Evolutionary conservation across 192 early-diverging fungal species (phyloP).

Genomic region (Coemansia sp.): DNA sequence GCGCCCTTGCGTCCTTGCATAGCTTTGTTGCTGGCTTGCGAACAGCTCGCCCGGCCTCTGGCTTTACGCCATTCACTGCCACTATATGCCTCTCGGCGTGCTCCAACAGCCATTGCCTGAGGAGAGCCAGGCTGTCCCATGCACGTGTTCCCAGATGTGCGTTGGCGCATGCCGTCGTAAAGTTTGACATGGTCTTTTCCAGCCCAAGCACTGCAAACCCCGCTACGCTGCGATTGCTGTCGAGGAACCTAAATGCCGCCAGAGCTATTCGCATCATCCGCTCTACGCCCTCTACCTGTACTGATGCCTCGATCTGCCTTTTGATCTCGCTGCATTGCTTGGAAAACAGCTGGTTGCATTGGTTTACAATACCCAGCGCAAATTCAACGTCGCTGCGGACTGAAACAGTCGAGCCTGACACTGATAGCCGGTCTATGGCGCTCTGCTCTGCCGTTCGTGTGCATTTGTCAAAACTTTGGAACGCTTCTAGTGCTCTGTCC

Average conservation of each 20-base stretch:
- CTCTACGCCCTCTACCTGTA: constrained; percentile 10
- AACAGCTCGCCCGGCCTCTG: constrained; percentile 15
- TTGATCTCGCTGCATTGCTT: constrained; percentile 18
- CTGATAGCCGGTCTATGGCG: constrained; percentile 19
- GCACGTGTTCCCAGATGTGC: constrained; percentile 24
- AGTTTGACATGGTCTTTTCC: constrained; percentile 46
- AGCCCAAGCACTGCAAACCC: constrained; percentile 40
- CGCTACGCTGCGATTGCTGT: constrained; percentile 17
- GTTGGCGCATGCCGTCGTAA: constrained; percentile 34
- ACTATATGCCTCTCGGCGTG: constrained; percentile 28
- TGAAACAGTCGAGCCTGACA: neutral
- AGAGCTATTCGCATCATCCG: constrained; percentile 19
- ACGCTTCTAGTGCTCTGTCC: constrained; percentile 4
- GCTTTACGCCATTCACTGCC: neutral
- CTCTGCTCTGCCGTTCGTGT: constrained; percentile 15
- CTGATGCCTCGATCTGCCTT: neutral
- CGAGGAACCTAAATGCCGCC: constrained; percentile 25
- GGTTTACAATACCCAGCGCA: constrained; percentile 37
- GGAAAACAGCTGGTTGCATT: constrained; percentile 39
- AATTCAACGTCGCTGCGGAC: constrained; percentile 32
- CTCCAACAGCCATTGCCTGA: constrained; percentile 26
- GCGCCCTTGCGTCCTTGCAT: neutral
- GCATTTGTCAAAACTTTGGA: constrained; percentile 32
- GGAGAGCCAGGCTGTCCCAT: constrained; percentile 30
- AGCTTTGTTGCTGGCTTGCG: constrained; percentile 25